Base-by-base conservation (phyloP, 441 rosid species). In the Rhodomyrtus psidioides region DNA sequence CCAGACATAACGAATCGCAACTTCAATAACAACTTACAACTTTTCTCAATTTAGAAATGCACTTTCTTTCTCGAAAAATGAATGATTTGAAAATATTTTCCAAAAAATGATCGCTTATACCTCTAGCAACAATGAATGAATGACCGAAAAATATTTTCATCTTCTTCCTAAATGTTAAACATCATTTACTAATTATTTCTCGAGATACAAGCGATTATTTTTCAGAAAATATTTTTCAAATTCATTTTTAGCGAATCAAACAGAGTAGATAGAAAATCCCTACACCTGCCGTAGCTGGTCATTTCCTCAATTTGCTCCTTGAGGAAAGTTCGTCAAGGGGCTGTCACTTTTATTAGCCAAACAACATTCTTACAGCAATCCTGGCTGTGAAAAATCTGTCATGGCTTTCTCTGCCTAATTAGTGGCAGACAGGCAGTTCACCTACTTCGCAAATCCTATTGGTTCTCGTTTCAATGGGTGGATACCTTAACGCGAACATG, bases 41-140 rank as follows among this genome's bases (percentile, higher is more conserved):
- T 12, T 42, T 6, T 21, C 49, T 39, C 51, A 44, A 23, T n/a
- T n/a, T 39, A 5, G 10, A 49, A 21, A 65, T 53, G 54, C 54
- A 53, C 14, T 53, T 14, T 53, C 5, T 53, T 53, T 53, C 4
- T 1, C 1, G 2, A 53, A 53, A 53, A 12, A 51, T 51, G 8
- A 42, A 42, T 42, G 46, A 42, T 42, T 42, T 42, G 46, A 42
- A 6, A 42, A 42, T 42, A 42, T 42, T 42, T 42, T 42, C 46
- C 46, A 1, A 1, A 42, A 14, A 1, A 53, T 4, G 16, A 53
- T 14, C 17, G 2, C 54, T 53, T 0, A 14, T 53, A 14, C 0
- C 6, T 16, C 17, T 5, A 14, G 14, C 54, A 14, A 14, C 15
- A 53, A 53, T 14, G 17, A 53, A 53, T 53, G 6, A 53, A 53